Conservation (phyloP, 805 yeast genomes). For the Spathaspora boniae region DNA sequence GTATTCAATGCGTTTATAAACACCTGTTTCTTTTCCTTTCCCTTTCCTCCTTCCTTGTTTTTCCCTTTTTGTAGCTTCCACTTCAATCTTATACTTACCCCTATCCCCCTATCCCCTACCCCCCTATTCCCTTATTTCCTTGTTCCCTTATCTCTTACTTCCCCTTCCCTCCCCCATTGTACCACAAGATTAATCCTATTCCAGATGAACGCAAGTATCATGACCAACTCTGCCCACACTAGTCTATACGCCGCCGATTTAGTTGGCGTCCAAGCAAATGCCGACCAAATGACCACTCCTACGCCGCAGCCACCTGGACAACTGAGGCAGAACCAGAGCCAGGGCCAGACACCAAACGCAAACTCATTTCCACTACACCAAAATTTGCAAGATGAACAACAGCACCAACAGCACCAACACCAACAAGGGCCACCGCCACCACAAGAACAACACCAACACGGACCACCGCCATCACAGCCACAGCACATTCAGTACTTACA, state of each 20-base stretch:
- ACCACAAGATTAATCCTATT: too few species aligned
- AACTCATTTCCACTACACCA: conserved; percentile 1
- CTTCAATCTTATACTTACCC: conserved; percentile 1
- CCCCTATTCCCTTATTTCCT: neutral
- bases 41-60: neutral
- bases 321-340: too few species aligned
- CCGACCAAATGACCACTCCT: too few species aligned
- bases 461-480: neutral
- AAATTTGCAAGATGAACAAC: conserved; percentile 1
- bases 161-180: neutral
- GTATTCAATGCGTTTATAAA: too few species aligned
- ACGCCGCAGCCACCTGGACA: too few species aligned
- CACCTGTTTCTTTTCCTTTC: neutral
- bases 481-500: conserved; percentile 5
- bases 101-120: conserved; percentile 1
- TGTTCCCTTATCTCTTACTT: conserved; percentile 1
- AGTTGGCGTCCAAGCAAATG: too few species aligned
- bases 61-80: neutral
- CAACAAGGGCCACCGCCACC: conserved; percentile 4
- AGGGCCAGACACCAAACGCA: neutral
- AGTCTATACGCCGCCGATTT: too few species aligned
- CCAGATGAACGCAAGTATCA: too few species aligned
- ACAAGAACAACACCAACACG: conserved; percentile 5
- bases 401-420: conserved; percentile 4
- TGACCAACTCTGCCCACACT: too few species aligned